Evolutionary conservation across 805 yeast species (phyloP).

Genomic region (Clavispora santaluciae): DNA sequence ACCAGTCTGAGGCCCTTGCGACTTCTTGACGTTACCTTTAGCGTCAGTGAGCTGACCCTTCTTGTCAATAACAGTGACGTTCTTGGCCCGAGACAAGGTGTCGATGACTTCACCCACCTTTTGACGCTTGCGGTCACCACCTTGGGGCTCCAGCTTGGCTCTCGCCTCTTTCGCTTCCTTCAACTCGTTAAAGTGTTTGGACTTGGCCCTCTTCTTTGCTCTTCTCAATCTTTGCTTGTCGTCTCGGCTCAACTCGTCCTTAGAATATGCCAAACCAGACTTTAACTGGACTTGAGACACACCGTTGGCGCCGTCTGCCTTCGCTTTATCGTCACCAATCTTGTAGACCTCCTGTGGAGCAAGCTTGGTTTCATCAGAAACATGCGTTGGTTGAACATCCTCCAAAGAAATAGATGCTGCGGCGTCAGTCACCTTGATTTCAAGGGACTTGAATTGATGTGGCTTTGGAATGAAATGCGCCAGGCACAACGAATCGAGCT

Average conservation of each 20-base stretch:
- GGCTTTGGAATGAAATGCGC: constrained; percentile 94
- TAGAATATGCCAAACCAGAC: constrained; percentile 76
- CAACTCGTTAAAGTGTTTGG: constrained; percentile 45
- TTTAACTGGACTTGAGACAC: constrained; percentile 57
- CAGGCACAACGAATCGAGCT: constrained; percentile 85
- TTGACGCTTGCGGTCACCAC: constrained; percentile 41
- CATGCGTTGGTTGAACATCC: constrained; percentile 89
- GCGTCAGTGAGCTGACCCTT: constrained; percentile 73
- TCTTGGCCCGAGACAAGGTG: constrained; percentile 66
- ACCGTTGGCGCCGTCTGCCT: constrained; percentile 28
- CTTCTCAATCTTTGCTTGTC: constrained; percentile 85
- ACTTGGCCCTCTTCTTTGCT: constrained; percentile 76
- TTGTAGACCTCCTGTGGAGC: constrained; percentile 95
- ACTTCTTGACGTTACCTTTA: constrained; percentile 59
- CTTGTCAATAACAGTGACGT: constrained; percentile 71
- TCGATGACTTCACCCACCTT: constrained; percentile 62
- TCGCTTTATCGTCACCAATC: constrained; percentile 37
- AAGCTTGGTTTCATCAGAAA: constrained; percentile 65
- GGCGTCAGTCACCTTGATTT: constrained; percentile 58
- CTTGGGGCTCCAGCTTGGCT: constrained; percentile 23
- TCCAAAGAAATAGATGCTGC: constrained; percentile 87
- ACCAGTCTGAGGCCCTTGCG: constrained; percentile 26
- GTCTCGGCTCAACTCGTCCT: constrained; percentile 75
- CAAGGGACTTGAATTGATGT: constrained; percentile 63
- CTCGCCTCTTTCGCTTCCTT: constrained; percentile 24